Base-by-base conservation (phyloP, 306 rosid species). In the Abrus pulchellus region DNA sequence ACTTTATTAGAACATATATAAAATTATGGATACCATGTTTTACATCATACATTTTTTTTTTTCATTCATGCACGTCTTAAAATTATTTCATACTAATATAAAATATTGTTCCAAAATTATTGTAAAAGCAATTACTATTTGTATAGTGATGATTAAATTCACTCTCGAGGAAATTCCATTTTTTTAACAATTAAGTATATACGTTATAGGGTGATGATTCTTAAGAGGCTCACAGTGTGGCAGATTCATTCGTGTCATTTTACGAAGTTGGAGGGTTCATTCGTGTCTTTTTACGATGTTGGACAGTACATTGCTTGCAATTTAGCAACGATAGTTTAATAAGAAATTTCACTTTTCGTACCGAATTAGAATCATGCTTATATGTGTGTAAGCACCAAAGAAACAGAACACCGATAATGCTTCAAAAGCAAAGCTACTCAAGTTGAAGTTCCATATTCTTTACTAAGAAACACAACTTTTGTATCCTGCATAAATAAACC, bases 291-390 rank as follows among this genome's bases (percentile, higher is more conserved):
- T 32, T 44, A 69, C 33, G 7, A 27, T 32, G 62, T 68, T 33
- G 53, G 38, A 79, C 28, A 14, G 70, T 45, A 43, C 49, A 68
- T n/a, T 56, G 11, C 3, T 40, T 7, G 4, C 3, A 8, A 7
- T 30, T 10, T 36, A 49, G 7, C 33, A 14, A 40, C 49, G 3
- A 7, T 60, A 13, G 14, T 27, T 64, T 77, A 64, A 63, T 60
- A 6, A 10, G 62, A 59, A 40, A 30, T 28, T 60, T 59, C 57
- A 74, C 57, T 74, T 74, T 74, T 74, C 14, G 63, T 74, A 13
- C 14, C 33, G 6, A 72, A 56, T 14, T 59, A 29, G 14, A 43
- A 29, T 13, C 5, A 63, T 74, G 57, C 9, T 30, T 55, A 1
- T 59, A 72, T 38, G 33, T 57, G 79, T 59, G 69, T 68, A 74